phyloP scores from a whole-genome alignment of 176 grass and related monocot species.

The Avena insularis region DNA sequence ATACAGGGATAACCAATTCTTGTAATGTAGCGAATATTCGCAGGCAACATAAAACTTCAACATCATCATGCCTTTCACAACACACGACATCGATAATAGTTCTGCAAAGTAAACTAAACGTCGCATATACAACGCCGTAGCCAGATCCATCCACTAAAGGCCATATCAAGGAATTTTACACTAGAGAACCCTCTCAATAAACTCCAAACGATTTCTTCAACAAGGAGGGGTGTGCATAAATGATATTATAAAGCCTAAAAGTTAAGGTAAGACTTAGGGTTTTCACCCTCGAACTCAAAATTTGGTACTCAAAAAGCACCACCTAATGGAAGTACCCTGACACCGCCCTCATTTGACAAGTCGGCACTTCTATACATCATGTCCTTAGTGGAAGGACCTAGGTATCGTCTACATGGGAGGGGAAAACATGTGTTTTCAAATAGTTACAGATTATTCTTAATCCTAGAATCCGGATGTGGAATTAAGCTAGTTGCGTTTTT shows the following conservation, averaged over 20 bases:
- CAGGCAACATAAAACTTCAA: background rate
- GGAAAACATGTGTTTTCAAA: background rate
- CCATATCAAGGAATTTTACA: background rate
- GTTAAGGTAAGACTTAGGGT: background rate
- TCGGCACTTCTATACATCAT: background rate
- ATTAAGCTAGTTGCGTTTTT: no score
- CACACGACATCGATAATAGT: background rate
- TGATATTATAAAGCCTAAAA: background rate
- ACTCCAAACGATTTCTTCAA: background rate
- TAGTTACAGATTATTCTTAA: background rate
- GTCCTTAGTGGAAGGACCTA: background rate
- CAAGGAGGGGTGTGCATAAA: background rate
- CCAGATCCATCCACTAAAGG: background rate
- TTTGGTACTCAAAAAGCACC: background rate
- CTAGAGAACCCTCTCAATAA: background rate
- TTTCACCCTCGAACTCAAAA: background rate
- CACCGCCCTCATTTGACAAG: background rate
- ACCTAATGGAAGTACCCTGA: background rate
- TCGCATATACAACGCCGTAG: background rate
- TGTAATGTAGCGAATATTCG: background rate
- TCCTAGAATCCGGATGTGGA: background rate
- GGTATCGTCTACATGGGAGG: background rate
- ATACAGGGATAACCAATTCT: no score
- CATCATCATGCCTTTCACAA: background rate
- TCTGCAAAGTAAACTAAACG: background rate